Conservation (phyloP, 176 grass and related monocot genomes). For the Canna indica region DNA sequence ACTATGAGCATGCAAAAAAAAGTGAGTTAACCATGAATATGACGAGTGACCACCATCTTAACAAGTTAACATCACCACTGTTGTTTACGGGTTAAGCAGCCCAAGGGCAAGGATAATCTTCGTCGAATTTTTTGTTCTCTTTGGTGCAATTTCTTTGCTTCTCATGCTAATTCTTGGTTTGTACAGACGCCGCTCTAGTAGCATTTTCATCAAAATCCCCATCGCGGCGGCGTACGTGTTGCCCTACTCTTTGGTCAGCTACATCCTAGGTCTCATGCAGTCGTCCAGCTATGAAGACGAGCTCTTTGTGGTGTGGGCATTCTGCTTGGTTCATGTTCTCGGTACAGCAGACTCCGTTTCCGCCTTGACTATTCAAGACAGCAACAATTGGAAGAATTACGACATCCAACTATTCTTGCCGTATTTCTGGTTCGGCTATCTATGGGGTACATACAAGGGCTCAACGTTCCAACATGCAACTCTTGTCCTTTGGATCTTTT, state of each 20-base stretch:
- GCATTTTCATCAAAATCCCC: not conserved
- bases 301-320: not conserved
- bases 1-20: no score
- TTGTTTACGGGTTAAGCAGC: not conserved
- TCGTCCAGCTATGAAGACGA: not conserved
- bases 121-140: constrained; percentile 15
- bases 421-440: not conserved
- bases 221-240: constrained; percentile 2
- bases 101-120: not conserved
- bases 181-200: not conserved
- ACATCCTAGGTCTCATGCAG: constrained; percentile 16
- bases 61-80: no score
- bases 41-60: no score
- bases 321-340: constrained; percentile 8
- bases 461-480: not conserved
- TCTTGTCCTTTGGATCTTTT: not conserved
- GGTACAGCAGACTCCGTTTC: constrained; percentile 9
- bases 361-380: no score
- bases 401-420: not conserved
- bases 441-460: not conserved
- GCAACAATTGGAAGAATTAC: constrained; percentile 13
- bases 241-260: constrained; percentile 1
- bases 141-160: not conserved
- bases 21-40: no score
- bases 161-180: constrained; percentile 10